A percentile compares a stretch with the other conserved stretches of the same genome.
phyloP scores from a whole-genome alignment of 2,329 filamentous ascomycete genomes.

The Thyridium curvatum region DNA sequence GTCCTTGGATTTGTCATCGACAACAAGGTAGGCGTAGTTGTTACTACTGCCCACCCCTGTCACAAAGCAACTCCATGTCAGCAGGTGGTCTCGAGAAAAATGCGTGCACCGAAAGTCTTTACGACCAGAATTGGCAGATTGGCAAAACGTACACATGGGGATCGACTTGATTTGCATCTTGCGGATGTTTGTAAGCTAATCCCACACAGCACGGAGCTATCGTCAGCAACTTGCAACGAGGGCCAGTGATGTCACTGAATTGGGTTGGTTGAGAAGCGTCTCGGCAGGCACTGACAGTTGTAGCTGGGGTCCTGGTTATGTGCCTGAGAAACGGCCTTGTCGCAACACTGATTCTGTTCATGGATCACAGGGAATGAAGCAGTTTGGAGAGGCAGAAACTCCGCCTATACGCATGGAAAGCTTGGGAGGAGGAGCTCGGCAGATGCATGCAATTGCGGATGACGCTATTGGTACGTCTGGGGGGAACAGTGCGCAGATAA shows the following conservation, averaged over 20 bases:
- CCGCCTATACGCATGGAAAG: background rate
- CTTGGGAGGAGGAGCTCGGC: constrained; percentile 2
- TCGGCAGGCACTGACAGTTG: constrained; percentile 24
- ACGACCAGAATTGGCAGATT: too few relatives aligned
- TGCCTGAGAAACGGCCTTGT: constrained; percentile 25
- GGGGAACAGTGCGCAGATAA: background rate
- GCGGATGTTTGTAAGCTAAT: constrained; percentile 21
- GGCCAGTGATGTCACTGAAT: too few relatives aligned
- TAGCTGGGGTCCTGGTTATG: constrained; percentile 19
- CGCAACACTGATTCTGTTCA: constrained; percentile 30
- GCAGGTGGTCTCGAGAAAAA: background rate
- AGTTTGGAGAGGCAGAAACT: background rate
- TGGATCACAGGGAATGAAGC: constrained; percentile 15
- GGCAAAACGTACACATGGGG: constrained; percentile 67
- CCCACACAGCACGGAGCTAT: constrained; percentile 2
- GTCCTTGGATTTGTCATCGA: constrained; percentile 73
- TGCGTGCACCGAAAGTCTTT: too few relatives aligned
- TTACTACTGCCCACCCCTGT: constrained; percentile 70
- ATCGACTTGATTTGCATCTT: constrained; percentile 83
- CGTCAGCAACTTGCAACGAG: background rate
- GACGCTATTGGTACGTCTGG: constrained; percentile 8
- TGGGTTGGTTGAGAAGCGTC: too few relatives aligned
- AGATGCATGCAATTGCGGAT: constrained; percentile 8
- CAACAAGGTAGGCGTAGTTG: constrained; percentile 80
- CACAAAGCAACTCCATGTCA: background rate